Percentiles rank a stretch among this genome's conserved stretches.
Conservation (phyloP, 805 yeast genomes). For the Candida morakotiae region DNA sequence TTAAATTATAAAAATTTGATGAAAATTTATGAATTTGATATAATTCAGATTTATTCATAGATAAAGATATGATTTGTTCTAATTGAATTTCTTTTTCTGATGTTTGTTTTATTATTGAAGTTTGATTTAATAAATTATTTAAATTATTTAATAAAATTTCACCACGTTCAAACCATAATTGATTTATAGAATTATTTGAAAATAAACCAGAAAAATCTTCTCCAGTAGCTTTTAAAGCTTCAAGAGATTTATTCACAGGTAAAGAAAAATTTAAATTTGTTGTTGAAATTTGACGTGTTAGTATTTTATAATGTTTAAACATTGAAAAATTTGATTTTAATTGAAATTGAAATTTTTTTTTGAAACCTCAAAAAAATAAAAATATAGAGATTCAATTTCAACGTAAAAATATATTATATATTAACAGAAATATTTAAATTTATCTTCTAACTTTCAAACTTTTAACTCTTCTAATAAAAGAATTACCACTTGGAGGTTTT, state of each 20-base stretch:
- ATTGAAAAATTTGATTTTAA: not conserved
- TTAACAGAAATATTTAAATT: conserved; percentile 1
- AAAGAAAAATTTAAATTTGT: too few species aligned
- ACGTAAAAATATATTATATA: not conserved
- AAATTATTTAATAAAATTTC: conserved; percentile 29
- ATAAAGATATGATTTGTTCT: conserved; percentile 32
- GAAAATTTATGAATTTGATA: conserved; percentile 42
- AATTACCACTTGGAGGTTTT: conserved; percentile 35
- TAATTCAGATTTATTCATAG: conserved; percentile 44
- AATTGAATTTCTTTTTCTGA: conserved; percentile 16
- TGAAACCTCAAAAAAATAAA: not conserved
- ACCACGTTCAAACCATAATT: conserved; percentile 39
- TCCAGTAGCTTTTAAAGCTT: conserved; percentile 21
- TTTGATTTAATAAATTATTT: conserved; percentile 27
- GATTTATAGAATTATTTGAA: conserved; percentile 25
- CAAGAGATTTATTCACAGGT: conserved; percentile 29
- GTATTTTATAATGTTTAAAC: not conserved
- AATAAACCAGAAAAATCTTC: conserved; percentile 33
- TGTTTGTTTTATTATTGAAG: conserved; percentile 14
- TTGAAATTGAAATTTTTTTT: conserved; percentile 1
- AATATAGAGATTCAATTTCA: not conserved
- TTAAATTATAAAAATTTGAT: conserved; percentile 45
- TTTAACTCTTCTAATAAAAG: conserved; percentile 79
- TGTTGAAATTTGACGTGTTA: conserved; percentile 12
- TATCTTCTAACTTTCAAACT: conserved; percentile 69